Evolutionary conservation across 768 basidiomycete genomes (phyloP), one percentile per base, ranked within the genome.

Genomic region (Boletus reticuloceps): DNA sequence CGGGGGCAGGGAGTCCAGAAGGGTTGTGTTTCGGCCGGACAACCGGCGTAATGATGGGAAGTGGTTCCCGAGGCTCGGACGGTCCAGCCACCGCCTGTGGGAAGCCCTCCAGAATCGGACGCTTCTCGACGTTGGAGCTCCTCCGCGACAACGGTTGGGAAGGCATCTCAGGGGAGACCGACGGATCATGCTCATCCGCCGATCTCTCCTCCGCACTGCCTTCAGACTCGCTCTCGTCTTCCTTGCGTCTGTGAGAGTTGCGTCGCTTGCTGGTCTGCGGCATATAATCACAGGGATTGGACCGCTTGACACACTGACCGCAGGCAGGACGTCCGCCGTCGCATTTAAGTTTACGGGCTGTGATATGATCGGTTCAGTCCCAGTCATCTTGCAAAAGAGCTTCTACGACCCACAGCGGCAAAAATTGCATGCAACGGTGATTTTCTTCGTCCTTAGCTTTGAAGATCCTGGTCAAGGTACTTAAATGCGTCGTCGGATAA

Each of bases 361-460:
- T 50, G 58, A 51, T 60, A 56, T 44, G 48, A 61, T 59, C 56
- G 51, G 38, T 64, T 64, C 50, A 64, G 60, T 62, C 47, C 53
- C 50, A 46, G 39, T 50, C 44, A 52, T 25, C 54, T 57, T 50
- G 27, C 40, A 38, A 20, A 64, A 58, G 58, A 53, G 32, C 37
- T 45, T 51, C 54, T 50, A 52, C 40, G 43, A 80, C 89, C 74
- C 70, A 91, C 91, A 91, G 58, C 91, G 86, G 75, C 91, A 93
- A 70, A 93, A 93, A 71, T 93, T 91, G 76, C 91, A 93, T 38
- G 91, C 91, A 43, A 92, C 89, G 20, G 87, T 90, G 51, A 92
- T 92, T 73, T 93, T 91, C 77, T 91, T 91, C 51, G 85, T 82
- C 54, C 88, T 80, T 61, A 82, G 82, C 61, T 86, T 86, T 58